These are phyloP conservation scores for Boletus calvinii DNA, from an alignment of 1,284 basidiomycete genomes.

Conservation along the genomic window DNA sequence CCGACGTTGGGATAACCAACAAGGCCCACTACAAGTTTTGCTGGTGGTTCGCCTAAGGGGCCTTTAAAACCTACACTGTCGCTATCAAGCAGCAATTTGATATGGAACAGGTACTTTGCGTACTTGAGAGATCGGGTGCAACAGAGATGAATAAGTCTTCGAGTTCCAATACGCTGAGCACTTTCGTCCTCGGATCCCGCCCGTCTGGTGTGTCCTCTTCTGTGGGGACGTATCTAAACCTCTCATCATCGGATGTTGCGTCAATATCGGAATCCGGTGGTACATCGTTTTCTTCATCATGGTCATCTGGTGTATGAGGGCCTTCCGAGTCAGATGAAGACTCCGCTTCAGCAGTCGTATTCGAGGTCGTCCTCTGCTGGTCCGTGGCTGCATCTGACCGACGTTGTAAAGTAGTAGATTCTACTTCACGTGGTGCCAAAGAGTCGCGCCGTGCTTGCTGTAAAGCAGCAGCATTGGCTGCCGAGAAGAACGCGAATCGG, in stretches of 20 bases:
- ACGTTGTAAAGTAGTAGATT: constrained; percentile 11
- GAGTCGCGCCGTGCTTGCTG: constrained; percentile 72
- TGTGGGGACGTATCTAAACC: constrained; percentile 45
- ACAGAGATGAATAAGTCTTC: constrained; percentile 80
- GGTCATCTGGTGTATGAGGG: constrained; percentile 26
- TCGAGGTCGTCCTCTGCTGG: background rate
- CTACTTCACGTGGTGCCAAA: constrained; percentile 23
- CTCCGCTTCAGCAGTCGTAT: constrained; percentile 13
- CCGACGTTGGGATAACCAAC: constrained; percentile 99
- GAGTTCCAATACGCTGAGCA: constrained; percentile 87
- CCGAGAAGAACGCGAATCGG: constrained; percentile 95
- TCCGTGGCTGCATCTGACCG: background rate
- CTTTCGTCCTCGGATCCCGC: constrained; percentile 70
- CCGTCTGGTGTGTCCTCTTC: constrained; percentile 53
- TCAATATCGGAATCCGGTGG: constrained; percentile 30
- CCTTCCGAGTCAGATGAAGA: constrained; percentile 30
- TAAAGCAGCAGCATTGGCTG: constrained; percentile 82
- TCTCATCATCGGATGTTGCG: constrained; percentile 36
- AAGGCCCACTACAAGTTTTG: constrained; percentile 86
- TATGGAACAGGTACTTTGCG: constrained; percentile 20
- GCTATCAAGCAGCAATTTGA: background rate
- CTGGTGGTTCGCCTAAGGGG: constrained; percentile 55
- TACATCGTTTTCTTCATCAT: constrained; percentile 31
- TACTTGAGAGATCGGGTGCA: constrained; percentile 78
- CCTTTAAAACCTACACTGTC: constrained; percentile 61